Evolutionary conservation across 2,329 filamentous ascomycete genomes (phyloP), one percentile per base, ranked within the genome.

Genomic region (Orbilia blumenaviensis): DNA sequence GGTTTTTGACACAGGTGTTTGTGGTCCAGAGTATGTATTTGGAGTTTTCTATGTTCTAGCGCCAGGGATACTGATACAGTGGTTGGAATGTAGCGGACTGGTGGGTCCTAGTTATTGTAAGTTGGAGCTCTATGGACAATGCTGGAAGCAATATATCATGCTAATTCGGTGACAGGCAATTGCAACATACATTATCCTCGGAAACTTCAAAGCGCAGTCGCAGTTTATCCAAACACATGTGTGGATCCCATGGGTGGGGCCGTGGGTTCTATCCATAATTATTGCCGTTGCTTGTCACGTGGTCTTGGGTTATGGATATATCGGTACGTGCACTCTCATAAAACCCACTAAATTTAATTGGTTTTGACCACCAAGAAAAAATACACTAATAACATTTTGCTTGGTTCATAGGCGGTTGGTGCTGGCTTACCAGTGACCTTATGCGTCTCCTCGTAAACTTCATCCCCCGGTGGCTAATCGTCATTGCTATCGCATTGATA

Each of bases 1-100:
- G 83, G 4, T 85, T 83, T 78, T 81, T 84, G 80, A 83, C 83
- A 1, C 83, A 84, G 67, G 78, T 83, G 1, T 85, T 84, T 62
- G 83, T 85, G 27, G 81, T 84, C 0, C 84, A 84, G 75, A 84
- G 82, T 83, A 79, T 32, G 79, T 78, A 48, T 21, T 10, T 23
- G 8, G 2, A 29, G 1, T 29, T 23, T 34, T 36, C 18, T 36
- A 34, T 12, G 25, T 38, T 36, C 36, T 38, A 14, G n/a, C 25
- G 9, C n/a, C 10, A 16, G 3, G 32, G 54, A 18, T 0, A n/a
- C 46, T 64, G 46, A 54, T 25, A 1, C n/a, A 2, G 32, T 32
- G 25, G n/a, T 21, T 46, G 34, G 32, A 14, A 41, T 32, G 27
- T 29, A 83, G 82, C 83, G 9, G 83, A 85, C 78, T 84, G 84